Base-by-base conservation (phyloP, 108 stramenopile genomes). In the Aurantiochytrium sp. region DNA sequence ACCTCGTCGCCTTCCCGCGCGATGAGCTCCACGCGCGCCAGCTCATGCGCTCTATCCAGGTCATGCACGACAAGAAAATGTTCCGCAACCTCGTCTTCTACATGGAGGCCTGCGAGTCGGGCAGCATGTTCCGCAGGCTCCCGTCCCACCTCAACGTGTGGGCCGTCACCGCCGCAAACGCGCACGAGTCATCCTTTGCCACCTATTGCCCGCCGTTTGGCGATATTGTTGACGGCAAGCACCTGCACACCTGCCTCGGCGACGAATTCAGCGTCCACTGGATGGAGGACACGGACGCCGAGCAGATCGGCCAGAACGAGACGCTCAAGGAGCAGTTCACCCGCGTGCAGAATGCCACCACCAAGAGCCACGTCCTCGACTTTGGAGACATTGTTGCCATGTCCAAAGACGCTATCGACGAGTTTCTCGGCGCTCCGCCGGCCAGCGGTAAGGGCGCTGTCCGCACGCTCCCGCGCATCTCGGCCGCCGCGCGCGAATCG, bases 61-160 rank as follows among this genome's bases (percentile, higher is more conserved):
- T 6, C 54, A 91, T 91, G 90, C 45, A 32, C 6, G 37, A 53
- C n/a, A 88, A 88, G 73, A 27, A 55, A 10, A 91, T 91, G 90
- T 91, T 86, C 85, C 69, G 87, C 34, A 87, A 88, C 32, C 45
- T 91, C 31, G 87, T 88, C 42, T 85, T 91, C 45, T 91, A 91
- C 55, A 37, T 91, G 52, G 90, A 91, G 73, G 90, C 90, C 15
- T 91, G 90, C 55, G 90, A 91, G 81, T 90, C 89, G 15, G 90
- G 90, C 21, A 55, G 52, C 55, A 91, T 91, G 89, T 91, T 91
- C 53, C 55, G 50, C 42, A 86, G 86, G 27, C 89, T 91, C 4
- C 89, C 90, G n/a, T 10, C 36, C 0, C 42, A 90, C 55, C 42
- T 34, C 31, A 91, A 90, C 42, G 52, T 91, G 4, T 91, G 87